A percentile compares a stretch with the other conserved stretches of the same genome.
Evolutionary conservation across 1,284 basidiomycete genomes (phyloP).

Genomic region (Blastosporella zonata): DNA sequence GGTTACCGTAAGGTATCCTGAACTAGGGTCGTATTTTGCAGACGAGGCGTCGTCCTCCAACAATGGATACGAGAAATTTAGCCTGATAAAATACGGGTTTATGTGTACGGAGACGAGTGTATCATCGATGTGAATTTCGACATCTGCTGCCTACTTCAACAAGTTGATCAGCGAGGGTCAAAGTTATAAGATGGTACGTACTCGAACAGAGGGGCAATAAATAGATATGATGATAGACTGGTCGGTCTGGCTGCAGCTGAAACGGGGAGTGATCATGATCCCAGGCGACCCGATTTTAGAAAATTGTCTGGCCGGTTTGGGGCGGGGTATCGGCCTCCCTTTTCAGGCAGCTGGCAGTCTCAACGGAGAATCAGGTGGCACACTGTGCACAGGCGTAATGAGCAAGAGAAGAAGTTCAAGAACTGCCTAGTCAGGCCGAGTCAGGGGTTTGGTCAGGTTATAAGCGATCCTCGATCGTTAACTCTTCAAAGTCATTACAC

Average conservation of each 20-base stretch:
- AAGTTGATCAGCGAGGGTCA: constrained; percentile 14
- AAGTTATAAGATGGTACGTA: constrained; percentile 35
- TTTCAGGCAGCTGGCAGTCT: neutral
- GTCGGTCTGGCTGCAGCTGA: constrained; percentile 70
- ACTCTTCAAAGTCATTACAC: neutral
- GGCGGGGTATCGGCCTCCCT: neutral
- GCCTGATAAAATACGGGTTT: constrained; percentile 77
- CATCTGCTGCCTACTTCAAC: constrained; percentile 65
- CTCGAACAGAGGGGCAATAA: constrained; percentile 77
- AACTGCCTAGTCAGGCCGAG: constrained; percentile 1
- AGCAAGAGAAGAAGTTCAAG: constrained; percentile 6
- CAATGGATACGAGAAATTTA: constrained; percentile 62
- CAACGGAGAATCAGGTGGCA: neutral
- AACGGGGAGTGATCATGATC: constrained; percentile 76
- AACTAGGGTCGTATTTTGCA: constrained; percentile 68
- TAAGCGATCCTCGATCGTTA: constrained; percentile 3
- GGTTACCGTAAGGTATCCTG: constrained; percentile 68
- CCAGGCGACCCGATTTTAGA: neutral
- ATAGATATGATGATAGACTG: constrained; percentile 56
- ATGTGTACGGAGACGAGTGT: constrained; percentile 71
- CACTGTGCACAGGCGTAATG: constrained; percentile 1
- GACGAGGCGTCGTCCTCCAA: constrained; percentile 70
- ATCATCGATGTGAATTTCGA: constrained; percentile 73
- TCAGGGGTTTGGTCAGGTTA: too few species aligned
- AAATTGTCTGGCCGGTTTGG: neutral